Percentiles rank a stretch among this genome's conserved stretches.
Evolutionary conservation across 2,329 filamentous ascomycete genomes (phyloP).

Genomic region (Clonostachys rosea): DNA sequence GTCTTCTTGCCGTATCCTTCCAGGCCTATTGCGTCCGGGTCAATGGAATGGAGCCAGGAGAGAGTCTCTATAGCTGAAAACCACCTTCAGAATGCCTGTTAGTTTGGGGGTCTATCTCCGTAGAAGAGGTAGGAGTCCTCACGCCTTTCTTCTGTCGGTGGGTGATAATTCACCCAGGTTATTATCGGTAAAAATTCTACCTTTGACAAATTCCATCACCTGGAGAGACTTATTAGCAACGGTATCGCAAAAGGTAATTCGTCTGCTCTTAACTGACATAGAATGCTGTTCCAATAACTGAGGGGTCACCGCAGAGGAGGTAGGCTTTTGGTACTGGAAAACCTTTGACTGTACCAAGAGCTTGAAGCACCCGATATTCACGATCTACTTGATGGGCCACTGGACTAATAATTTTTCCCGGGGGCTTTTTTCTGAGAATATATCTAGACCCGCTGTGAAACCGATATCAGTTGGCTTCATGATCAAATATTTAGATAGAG

Average conservation of each 20-base stretch:
- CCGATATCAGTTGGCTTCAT: no score
- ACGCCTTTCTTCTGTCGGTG: slow-evolving; percentile 67
- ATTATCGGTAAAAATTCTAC: slow-evolving; percentile 81
- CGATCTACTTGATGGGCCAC: slow-evolving; percentile 88
- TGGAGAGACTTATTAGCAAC: no score
- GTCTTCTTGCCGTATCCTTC: slow-evolving; percentile 60
- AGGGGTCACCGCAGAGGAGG: slow-evolving; percentile 72
- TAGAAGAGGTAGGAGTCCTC: slow-evolving; percentile 38
- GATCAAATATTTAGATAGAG: no score
- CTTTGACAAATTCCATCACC: slow-evolving; percentile 78
- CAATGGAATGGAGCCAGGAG: slow-evolving; percentile 73
- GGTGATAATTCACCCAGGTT: slow-evolving; percentile 65
- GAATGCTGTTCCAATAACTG: slow-evolving; percentile 79
- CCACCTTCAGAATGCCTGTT: neutral
- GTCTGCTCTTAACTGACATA: slow-evolving; percentile 49
- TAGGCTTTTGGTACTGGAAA: slow-evolving; percentile 77
- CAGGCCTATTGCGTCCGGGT: slow-evolving; percentile 59
- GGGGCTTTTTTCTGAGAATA: slow-evolving; percentile 89
- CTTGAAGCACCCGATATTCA: slow-evolving; percentile 79
- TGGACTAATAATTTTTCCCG: slow-evolving; percentile 77
- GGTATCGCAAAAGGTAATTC: no score
- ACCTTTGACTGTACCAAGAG: slow-evolving; percentile 60
- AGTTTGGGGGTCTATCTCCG: neutral
- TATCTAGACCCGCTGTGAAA: neutral
- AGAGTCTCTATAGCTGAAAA: slow-evolving; percentile 68